phyloP scores from a whole-genome alignment of 2,329 filamentous ascomycete genomes.

The Neonectria ditissima region DNA sequence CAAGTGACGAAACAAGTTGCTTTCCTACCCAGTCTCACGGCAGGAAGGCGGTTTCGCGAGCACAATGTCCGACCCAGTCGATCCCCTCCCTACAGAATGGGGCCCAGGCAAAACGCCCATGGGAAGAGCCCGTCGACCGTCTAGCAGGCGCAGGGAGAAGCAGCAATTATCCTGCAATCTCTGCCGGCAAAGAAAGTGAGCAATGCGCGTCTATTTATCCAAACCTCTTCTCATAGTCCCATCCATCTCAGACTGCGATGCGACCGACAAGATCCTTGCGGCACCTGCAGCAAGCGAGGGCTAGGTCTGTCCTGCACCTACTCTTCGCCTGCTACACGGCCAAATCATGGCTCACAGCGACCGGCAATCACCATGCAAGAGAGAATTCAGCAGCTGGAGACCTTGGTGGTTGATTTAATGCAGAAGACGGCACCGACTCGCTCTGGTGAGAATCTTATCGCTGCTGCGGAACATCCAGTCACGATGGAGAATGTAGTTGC shows the following conservation, averaged over 20 bases:
- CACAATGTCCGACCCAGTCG: neutral
- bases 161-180: conserved; percentile 17
- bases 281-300: conserved; percentile 8
- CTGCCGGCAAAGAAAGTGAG: conserved; percentile 15
- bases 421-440: conserved; percentile 20
- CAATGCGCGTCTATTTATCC: neutral
- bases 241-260: conserved; percentile 8
- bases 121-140: neutral
- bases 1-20: neutral
- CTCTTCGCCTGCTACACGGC: neutral
- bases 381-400: conserved; percentile 41
- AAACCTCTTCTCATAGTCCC: neutral
- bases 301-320: conserved; percentile 7
- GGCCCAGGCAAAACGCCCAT: conserved; percentile 6
- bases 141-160: conserved; percentile 5
- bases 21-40: neutral
- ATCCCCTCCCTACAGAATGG: neutral
- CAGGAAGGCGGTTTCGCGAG: neutral
- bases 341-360: neutral
- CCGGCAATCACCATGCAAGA: neutral
- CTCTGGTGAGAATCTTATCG: neutral
- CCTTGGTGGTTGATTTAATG: conserved; percentile 45
- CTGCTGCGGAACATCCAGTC: neutral
- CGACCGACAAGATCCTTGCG: conserved; percentile 18
- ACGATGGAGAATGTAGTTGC: neutral